Conservation (phyloP, 257 asterid species). For the Eucommia ulmoides region DNA sequence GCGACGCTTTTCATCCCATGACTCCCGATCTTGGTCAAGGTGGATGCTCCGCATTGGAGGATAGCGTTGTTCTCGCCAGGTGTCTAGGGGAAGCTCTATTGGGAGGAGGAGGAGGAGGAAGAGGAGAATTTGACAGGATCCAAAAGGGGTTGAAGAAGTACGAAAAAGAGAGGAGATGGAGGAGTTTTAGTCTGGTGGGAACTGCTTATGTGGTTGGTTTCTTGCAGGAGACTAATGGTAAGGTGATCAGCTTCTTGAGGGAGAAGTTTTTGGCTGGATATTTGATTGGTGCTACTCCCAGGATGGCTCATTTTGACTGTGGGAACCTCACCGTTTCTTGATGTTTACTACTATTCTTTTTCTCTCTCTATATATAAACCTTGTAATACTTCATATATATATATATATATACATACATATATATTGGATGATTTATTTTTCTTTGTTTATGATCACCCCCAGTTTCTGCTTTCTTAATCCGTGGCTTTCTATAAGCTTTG, state of each 20-base stretch:
- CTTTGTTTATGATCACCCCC: no score
- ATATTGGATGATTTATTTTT: no score
- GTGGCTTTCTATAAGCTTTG: no score
- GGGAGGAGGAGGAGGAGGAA: no score
- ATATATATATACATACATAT: no score
- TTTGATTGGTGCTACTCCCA: constrained; percentile 12
- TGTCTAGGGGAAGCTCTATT: constrained; percentile 34
- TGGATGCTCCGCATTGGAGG: constrained; percentile 71
- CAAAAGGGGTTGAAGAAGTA: constrained; percentile 31
- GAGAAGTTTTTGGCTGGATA: constrained; percentile 22
- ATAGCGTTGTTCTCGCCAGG: constrained; percentile 46
- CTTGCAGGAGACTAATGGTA: constrained; percentile 44
- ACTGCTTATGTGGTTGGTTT: constrained; percentile 44
- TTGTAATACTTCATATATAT: no score
- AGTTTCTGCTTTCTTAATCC: no score
- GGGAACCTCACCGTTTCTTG: constrained; percentile 23
- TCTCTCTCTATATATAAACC: no score
- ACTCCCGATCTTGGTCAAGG: constrained; percentile 85
- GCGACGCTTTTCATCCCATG: constrained; percentile 84
- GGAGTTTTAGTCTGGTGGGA: constrained; percentile 45
- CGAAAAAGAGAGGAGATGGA: constrained; percentile 54
- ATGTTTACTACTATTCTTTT: no score
- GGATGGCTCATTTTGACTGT: constrained; percentile 37
- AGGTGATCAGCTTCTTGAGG: constrained; percentile 35
- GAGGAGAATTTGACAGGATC: constrained; percentile 13